Conservation (phyloP, 1,139 yeast species). For the Debaryomyces singareniensis region DNA sequence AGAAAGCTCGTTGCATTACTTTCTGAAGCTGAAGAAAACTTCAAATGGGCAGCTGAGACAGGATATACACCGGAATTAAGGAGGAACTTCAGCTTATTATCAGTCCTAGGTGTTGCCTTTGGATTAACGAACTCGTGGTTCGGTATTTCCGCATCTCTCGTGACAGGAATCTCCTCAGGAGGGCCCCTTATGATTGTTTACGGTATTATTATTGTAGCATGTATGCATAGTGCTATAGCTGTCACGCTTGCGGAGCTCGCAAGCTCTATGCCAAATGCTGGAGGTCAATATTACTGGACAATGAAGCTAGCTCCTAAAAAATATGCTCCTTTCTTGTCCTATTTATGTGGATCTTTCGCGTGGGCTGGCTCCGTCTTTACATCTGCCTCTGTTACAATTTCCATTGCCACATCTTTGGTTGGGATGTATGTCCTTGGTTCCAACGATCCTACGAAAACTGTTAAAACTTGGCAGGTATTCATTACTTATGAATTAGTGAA, state of each 20-base stretch:
- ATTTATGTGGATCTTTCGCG: slow-evolving; percentile 5
- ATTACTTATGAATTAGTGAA: slow-evolving; percentile 39
- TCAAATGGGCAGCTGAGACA: too few relatives aligned
- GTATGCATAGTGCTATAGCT: slow-evolving; percentile 5
- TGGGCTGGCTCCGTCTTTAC: slow-evolving; percentile 7
- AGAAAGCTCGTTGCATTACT: too few relatives aligned
- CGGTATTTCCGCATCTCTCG: slow-evolving; percentile 45
- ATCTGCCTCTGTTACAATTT: slow-evolving; percentile 6
- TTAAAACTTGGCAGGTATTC: slow-evolving; percentile 65
- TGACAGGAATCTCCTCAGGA: slow-evolving; percentile 42
- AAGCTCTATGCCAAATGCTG: slow-evolving; percentile 13
- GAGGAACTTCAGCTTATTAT: slow-evolving; percentile 6
- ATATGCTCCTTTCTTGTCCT: slow-evolving; percentile 4
- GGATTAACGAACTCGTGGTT: slow-evolving; percentile 52
- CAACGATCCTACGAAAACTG: slow-evolving; percentile 14
- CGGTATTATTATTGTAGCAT: slow-evolving; percentile 29
- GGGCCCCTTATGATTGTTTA: slow-evolving; percentile 45
- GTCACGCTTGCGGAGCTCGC: slow-evolving; percentile 12
- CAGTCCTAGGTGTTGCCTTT: slow-evolving; percentile 40
- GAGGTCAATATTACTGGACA: slow-evolving; percentile 17
- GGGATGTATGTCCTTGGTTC: slow-evolving; percentile 2
- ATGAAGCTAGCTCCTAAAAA: slow-evolving; percentile 5
- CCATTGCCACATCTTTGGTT: slow-evolving; percentile 5
- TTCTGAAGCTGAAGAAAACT: too few relatives aligned
- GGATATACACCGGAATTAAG: too few relatives aligned